Percentiles rank a stretch among this genome's conserved stretches.
These are phyloP conservation scores for Dictyostelium purpureum DNA, from an alignment of 78 protist genomes.

Conservation along the genomic window DNA sequence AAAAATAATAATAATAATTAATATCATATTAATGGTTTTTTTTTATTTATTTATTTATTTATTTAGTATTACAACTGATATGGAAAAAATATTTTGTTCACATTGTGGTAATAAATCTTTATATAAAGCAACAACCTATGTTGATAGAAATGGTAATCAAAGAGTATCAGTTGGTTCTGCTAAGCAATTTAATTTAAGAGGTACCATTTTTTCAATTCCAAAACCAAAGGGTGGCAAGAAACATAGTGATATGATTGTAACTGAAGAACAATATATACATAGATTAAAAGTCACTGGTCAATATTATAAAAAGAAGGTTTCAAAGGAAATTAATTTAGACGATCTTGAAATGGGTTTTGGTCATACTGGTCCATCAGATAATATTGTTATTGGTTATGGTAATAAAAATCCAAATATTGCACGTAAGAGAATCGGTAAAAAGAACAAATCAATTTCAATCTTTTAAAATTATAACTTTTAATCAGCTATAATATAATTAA, in stretches of 20 bases:
- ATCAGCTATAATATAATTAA: too few relatives aligned
- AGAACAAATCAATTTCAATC: conserved; percentile 66
- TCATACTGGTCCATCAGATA: neutral
- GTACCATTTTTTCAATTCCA: conserved; percentile 77
- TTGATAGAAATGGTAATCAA: conserved; percentile 61
- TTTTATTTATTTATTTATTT: neutral
- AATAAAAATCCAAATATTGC: conserved; percentile 81
- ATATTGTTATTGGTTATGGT: conserved; percentile 79
- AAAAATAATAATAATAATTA: neutral
- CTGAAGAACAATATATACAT: conserved; percentile 86
- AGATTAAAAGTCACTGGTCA: conserved; percentile 42
- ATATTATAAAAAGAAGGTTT: conserved; percentile 17
- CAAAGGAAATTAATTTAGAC: conserved; percentile 13
- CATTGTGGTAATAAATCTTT: conserved; percentile 46
- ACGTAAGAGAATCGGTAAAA: conserved; percentile 70
- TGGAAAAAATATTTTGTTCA: conserved; percentile 58
- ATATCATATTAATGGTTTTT: neutral
- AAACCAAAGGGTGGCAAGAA: conserved; percentile 79
- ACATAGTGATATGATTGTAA: conserved; percentile 71
- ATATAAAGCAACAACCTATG: conserved; percentile 57
- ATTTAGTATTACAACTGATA: conserved; percentile 46
- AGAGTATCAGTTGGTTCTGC: conserved; percentile 66
- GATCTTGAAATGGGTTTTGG: conserved; percentile 31
- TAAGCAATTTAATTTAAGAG: conserved; percentile 60
- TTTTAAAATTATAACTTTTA: conserved; percentile 22